Conservation (phyloP, 2,329 filamentous ascomycete species). For the Botrytis fabae region DNA sequence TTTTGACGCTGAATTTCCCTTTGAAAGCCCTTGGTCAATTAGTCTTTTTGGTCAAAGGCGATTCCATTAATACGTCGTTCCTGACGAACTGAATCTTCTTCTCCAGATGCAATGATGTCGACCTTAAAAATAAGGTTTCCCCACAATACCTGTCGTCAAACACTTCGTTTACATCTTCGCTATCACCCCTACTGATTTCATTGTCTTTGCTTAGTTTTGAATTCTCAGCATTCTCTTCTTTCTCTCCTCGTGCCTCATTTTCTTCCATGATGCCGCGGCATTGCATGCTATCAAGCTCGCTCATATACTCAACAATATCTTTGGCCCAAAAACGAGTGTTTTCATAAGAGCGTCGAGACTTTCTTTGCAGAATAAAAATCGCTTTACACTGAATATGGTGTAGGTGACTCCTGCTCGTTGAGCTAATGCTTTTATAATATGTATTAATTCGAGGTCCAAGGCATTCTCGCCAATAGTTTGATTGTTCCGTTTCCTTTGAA, state of each 20-base stretch:
- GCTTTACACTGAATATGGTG: not conserved
- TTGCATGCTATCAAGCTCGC: not conserved
- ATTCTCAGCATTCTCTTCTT: not conserved
- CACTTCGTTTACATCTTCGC: not conserved
- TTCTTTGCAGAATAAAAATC: not conserved
- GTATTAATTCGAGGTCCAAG: not conserved
- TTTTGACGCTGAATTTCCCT: fast-evolving
- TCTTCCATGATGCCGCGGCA: too few relatives aligned
- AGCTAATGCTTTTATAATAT: not conserved
- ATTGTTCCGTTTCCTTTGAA: not conserved
- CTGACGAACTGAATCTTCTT: not conserved
- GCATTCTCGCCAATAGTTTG: not conserved
- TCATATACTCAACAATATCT: not conserved
- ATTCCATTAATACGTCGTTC: not conserved
- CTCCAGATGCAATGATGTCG: not conserved
- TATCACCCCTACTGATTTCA: too few relatives aligned
- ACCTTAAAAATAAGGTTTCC: too few relatives aligned
- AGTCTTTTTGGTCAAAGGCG: not conserved
- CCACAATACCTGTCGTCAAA: not conserved
- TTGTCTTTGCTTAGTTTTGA: not conserved
- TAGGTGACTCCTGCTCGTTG: not conserved
- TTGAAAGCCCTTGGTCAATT: not conserved
- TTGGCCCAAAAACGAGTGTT: not conserved
- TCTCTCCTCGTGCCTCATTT: not conserved
- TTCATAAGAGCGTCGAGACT: not conserved